Percentiles rank a stretch among this genome's conserved stretches.
Evolutionary conservation across 805 yeast genomes (phyloP).

Genomic region (Teunomyces lycoperdinae): DNA sequence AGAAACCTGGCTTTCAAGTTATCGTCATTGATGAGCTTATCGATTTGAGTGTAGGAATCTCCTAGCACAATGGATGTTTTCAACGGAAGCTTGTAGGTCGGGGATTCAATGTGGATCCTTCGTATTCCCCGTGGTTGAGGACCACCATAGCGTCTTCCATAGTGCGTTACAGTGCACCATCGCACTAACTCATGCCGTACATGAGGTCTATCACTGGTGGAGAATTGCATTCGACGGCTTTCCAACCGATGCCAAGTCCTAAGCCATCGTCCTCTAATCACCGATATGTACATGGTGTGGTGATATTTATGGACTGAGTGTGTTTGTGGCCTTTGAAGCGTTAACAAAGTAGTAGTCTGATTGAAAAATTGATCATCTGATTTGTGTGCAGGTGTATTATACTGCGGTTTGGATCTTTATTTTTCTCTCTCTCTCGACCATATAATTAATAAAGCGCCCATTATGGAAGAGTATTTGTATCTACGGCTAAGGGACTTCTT

Average conservation of each 20-base stretch:
- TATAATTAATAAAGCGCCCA: no score
- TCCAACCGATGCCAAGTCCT: neutral
- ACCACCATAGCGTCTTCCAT: neutral
- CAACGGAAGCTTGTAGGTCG: neutral
- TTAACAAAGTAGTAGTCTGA: constrained; percentile 3
- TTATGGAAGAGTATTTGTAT: no score
- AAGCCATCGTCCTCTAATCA: constrained; percentile 2
- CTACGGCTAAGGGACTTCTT: no score
- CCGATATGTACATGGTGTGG: constrained; percentile 2
- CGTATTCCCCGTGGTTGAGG: neutral
- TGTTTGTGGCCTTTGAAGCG: neutral
- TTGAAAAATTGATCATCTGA: constrained; percentile 5
- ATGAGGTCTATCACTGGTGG: neutral
- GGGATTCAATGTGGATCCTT: neutral
- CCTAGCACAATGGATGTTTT: constrained; percentile 5
- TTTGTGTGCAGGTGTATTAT: constrained; percentile 4
- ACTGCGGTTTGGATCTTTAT: neutral
- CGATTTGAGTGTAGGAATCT: constrained; percentile 6
- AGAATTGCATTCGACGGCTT: neutral
- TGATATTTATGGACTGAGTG: neutral
- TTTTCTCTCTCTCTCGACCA: neutral
- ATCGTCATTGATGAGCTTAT: constrained; percentile 7
- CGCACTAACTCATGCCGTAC: constrained; percentile 1
- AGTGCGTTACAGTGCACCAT: neutral
- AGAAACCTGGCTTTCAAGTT: constrained; percentile 12